Evolutionary conservation across 768 basidiomycete genomes (phyloP).

Genomic region (Dentipellis fragilis): DNA sequence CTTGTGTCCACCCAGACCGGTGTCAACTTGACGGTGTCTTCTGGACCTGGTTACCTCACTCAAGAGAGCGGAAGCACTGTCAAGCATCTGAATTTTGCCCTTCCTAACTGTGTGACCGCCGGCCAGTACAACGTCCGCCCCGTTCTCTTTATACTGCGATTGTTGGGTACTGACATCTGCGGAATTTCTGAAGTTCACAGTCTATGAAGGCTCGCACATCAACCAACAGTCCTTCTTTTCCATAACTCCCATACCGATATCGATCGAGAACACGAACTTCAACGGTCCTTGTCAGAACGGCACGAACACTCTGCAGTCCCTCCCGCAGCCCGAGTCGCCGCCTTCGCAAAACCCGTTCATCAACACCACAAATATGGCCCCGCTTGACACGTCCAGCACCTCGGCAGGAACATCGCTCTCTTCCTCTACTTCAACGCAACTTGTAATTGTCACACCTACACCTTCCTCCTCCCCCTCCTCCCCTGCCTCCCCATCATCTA

Average conservation of each 20-base stretch:
- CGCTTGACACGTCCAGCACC: not conserved
- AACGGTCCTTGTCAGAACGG: conserved; percentile 13
- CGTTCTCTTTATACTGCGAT: not conserved
- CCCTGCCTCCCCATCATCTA: not conserved
- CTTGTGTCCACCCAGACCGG: conserved; percentile 31
- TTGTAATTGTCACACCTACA: not conserved
- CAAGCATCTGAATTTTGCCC: conserved; percentile 24
- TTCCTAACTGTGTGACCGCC: conserved; percentile 32
- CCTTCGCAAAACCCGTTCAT: conserved; percentile 18
- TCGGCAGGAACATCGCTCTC: not conserved
- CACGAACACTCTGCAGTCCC: conserved; percentile 15
- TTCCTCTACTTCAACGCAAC: not conserved
- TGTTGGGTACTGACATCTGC: not conserved
- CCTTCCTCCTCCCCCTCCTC: not conserved
- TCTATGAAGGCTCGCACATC: conserved; percentile 36
- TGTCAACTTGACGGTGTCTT: conserved; percentile 35
- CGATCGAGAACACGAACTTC: conserved; percentile 12
- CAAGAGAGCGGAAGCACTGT: conserved; percentile 35
- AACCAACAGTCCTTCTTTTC: conserved; percentile 27
- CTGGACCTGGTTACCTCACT: conserved; percentile 27
- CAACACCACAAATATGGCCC: conserved; percentile 5
- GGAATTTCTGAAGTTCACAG: conserved; percentile 28
- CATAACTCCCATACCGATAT: conserved; percentile 30
- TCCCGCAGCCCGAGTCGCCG: conserved; percentile 17
- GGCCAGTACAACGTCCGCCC: conserved; percentile 35